phyloP scores from a whole-genome alignment of 805 yeast genomes.

The Scheffersomyces coipomensis region DNA sequence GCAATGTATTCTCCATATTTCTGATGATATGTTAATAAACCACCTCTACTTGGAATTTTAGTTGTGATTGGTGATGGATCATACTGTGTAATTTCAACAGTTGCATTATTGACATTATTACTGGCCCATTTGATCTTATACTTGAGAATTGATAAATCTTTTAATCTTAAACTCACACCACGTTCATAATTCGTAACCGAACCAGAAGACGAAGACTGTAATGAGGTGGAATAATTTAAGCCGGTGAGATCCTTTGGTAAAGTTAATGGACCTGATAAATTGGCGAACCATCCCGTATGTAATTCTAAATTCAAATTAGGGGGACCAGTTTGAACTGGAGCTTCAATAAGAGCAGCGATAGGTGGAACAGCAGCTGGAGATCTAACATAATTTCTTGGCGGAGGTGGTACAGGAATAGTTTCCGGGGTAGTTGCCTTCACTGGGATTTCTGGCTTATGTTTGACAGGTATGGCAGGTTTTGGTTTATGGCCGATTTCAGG shows the following conservation, averaged over 20 bases:
- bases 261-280: conserved; percentile 15
- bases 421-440: conserved; percentile 4
- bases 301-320: conserved; percentile 45
- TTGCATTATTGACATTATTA: conserved; percentile 14
- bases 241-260: conserved; percentile 42
- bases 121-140: conserved; percentile 42
- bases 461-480: conserved; percentile 11
- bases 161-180: conserved; percentile 33
- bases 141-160: conserved; percentile 39
- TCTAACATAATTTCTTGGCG: conserved; percentile 24
- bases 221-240: conserved; percentile 27
- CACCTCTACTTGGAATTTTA: conserved; percentile 26
- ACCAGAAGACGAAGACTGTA: conserved; percentile 9
- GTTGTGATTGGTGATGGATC: conserved; percentile 42
- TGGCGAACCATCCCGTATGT: conserved; percentile 46
- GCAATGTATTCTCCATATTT: conserved; percentile 54
- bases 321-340: conserved; percentile 14
- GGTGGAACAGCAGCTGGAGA: conserved; percentile 11
- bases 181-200: conserved; percentile 16
- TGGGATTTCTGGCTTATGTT: conserved; percentile 1
- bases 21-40: conserved; percentile 30
- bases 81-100: conserved; percentile 27
- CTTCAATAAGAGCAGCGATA: conserved; percentile 9
- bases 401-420: conserved; percentile 19
- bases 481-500: conserved; percentile 10